Evolutionary conservation across 768 basidiomycete species (phyloP).

Genomic region (Coprinopsis cinerea): DNA sequence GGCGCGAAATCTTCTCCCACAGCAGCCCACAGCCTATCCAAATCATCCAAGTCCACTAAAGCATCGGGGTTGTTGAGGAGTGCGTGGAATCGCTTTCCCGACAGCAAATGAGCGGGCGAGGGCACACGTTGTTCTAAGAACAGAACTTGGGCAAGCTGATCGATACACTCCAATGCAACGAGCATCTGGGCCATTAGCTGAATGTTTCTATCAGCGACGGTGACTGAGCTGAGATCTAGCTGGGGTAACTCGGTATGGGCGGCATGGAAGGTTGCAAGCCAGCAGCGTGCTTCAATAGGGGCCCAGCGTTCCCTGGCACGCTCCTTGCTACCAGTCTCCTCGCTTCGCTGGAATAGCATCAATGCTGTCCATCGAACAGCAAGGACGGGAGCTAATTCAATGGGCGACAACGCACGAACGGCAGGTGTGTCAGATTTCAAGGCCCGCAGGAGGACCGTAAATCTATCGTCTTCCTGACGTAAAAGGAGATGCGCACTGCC

Average conservation of each 20-base stretch:
- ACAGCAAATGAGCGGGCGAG: constrained; percentile 43
- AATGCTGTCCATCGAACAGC: constrained; percentile 58
- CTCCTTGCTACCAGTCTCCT: constrained; percentile 48
- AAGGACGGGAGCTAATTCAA: constrained; percentile 46
- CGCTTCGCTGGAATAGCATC: constrained; percentile 44
- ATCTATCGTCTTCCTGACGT: constrained; percentile 41
- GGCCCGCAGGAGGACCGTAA: constrained; percentile 49
- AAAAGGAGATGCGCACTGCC: constrained; percentile 41
- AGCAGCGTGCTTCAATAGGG: constrained; percentile 48
- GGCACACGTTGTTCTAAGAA: constrained; percentile 46
- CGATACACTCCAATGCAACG: constrained; percentile 53
- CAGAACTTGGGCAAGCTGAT: constrained; percentile 55
- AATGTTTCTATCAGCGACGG: constrained; percentile 50
- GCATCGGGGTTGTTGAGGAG: constrained; percentile 32
- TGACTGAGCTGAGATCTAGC: not conserved
- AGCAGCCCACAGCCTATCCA: constrained; percentile 40
- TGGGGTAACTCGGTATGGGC: constrained; percentile 16
- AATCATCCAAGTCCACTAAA: constrained; percentile 19
- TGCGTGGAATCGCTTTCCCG: constrained; percentile 55
- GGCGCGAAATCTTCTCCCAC: constrained; percentile 40
- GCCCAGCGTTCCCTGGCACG: constrained; percentile 69
- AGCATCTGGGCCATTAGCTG: constrained; percentile 64
- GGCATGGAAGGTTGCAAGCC: constrained; percentile 45
- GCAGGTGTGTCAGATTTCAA: constrained; percentile 47
- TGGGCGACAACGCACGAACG: constrained; percentile 41